Base-by-base conservation (phyloP, 163 green algal species). In the Chlamydomonas reinhardtii region DNA sequence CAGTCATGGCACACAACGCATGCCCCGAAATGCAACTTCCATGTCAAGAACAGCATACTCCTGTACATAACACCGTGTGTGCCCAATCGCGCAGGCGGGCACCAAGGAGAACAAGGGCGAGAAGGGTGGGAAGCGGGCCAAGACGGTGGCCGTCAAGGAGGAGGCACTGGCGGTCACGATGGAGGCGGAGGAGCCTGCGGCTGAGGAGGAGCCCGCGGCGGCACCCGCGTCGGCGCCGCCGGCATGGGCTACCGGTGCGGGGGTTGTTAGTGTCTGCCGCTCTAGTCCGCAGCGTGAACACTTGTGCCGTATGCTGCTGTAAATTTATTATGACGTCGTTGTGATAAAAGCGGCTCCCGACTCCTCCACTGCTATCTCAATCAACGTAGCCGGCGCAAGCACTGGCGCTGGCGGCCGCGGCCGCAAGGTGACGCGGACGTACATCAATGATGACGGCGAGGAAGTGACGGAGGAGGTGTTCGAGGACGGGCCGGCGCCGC, bases 381-480 rank as follows among this genome's bases (percentile, higher is more conserved):
- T n/a, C n/a, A n/a, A n/a, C n/a, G n/a, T n/a, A n/a, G n/a, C 16
- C 4, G 66, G 31, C 14, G 31, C 16, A 6, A 66, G 29, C 61
- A 20, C 35, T 5, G 76, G 35, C 24, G 4, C 54, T 29, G 20
- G 34, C 8, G 39, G 62, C 6, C 80, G 80, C n/a, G 72, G 37
- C 4, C 82, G 82, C 17, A 74, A 75, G 39, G 34, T n/a, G 59
- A 68, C 8, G 35, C 59, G 61, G 4, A 87, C 82, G 27, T 82
- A 76, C 69, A 80, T 80, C 61, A 87, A 87, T 61, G 82, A 87
- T 14, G 25, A 82, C 61, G 82, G 82, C 4, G 82, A 87, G 82
- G 82, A 81, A 61, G 72, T 87, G 19, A 82, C 71, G 31, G 82
- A 87, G 61, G 82, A 87, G 32, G 82, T 87, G 37, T 82, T 24